phyloP scores from a whole-genome alignment of 257 asterid genomes.

The Linaria vulgaris region DNA sequence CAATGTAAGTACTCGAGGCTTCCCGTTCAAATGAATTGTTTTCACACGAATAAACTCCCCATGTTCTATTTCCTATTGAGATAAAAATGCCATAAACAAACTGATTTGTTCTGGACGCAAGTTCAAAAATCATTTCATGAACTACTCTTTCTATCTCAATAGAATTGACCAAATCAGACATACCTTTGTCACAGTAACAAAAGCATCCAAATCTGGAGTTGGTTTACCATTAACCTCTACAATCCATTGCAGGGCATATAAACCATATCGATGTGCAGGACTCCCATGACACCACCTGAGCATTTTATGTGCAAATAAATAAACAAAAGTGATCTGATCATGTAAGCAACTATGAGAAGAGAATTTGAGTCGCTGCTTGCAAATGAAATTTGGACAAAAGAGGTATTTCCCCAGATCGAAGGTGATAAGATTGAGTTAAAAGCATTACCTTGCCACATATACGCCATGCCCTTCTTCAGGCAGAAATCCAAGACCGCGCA shows the following conservation, averaged over 20 bases:
- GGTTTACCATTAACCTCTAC: slow-evolving; percentile 89
- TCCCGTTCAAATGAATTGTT: slow-evolving; percentile 87
- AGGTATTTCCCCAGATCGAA: neutral
- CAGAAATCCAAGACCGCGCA: slow-evolving; percentile 94
- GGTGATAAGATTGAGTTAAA: neutral
- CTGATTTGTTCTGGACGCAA: too few species aligned
- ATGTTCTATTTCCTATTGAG: slow-evolving; percentile 71
- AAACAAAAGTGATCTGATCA: slow-evolving; percentile 5
- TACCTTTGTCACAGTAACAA: slow-evolving; percentile 87
- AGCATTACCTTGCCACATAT: slow-evolving; percentile 80
- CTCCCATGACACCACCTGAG: slow-evolving; percentile 98
- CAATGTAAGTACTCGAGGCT: slow-evolving; percentile 84
- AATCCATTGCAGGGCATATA: slow-evolving; percentile 93
- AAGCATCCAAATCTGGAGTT: slow-evolving; percentile 89
- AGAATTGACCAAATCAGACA: neutral
- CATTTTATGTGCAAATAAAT: slow-evolving; percentile 21
- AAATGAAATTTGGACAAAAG: neutral
- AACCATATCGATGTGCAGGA: slow-evolving; percentile 88
- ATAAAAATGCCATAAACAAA: slow-evolving; percentile 1
- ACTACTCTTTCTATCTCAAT: neutral
- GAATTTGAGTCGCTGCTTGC: slow-evolving; percentile 7
- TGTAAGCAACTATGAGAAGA: neutral
- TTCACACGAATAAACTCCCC: slow-evolving; percentile 87
- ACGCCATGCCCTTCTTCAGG: slow-evolving; percentile 99
- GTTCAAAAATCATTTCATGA: too few species aligned